A percentile compares a stretch with the other conserved stretches of the same genome.
These are phyloP conservation scores for Capsicum chinense DNA, from an alignment of 257 asterid species.

Conservation along the genomic window DNA sequence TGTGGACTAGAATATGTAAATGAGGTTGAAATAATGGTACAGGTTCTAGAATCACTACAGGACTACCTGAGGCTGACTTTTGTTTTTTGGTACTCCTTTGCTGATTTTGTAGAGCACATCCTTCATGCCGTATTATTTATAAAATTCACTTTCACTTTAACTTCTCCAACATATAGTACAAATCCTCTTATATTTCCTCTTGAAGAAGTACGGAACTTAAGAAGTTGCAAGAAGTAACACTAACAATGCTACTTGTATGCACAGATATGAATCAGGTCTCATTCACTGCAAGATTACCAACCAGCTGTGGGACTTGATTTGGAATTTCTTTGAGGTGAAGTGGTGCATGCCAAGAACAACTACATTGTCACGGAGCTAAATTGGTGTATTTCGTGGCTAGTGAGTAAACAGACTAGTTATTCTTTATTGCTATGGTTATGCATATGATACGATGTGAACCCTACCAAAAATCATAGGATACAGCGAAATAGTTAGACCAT, in stretches of 20 bases:
- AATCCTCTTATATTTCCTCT: background rate
- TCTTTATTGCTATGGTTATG: slow-evolving; percentile 6
- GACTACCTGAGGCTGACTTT: background rate
- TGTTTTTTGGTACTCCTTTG: background rate
- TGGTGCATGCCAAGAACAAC: slow-evolving; percentile 9
- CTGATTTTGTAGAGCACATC: background rate
- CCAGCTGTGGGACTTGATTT: background rate
- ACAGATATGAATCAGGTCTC: background rate
- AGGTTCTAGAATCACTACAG: background rate
- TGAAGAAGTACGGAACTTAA: background rate
- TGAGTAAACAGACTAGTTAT: background rate
- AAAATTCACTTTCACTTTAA: background rate
- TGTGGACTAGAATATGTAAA: background rate
- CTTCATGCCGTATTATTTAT: background rate
- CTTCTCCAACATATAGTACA: slow-evolving; percentile 10
- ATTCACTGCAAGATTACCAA: background rate
- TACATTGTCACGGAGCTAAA: background rate
- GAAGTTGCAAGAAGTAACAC: background rate
- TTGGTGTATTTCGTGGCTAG: background rate
- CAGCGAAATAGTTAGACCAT: background rate
- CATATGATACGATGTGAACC: background rate
- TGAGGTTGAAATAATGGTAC: background rate
- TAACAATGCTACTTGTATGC: background rate
- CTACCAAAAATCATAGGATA: background rate
- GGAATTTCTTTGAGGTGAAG: background rate